Conservation (phyloP, 192 early-diverging fungal species). For the Rhizoclosmatium globosum region DNA sequence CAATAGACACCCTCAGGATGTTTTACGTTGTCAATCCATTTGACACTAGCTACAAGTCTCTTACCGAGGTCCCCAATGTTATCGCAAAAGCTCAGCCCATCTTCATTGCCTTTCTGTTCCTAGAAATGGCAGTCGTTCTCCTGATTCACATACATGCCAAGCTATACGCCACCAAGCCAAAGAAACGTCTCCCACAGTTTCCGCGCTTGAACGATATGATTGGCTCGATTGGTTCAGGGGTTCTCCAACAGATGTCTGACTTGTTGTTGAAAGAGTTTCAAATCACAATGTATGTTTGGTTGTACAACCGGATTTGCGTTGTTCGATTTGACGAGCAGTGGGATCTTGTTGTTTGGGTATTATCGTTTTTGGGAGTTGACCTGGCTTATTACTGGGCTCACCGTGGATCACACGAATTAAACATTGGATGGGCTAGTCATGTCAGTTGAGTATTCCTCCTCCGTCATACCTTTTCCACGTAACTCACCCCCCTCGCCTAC, state of each 20-base stretch:
- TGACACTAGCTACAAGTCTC: conserved; percentile 44
- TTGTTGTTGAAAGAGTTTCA: conserved; percentile 57
- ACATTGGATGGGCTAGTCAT: conserved; percentile 67
- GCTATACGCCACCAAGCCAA: conserved; percentile 29
- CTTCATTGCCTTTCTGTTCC: conserved; percentile 56
- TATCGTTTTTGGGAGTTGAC: conserved; percentile 62
- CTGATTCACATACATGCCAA: conserved; percentile 41
- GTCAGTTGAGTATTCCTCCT: conserved; percentile 24
- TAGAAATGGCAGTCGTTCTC: conserved; percentile 44
- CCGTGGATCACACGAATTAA: conserved; percentile 66
- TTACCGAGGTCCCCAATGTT: conserved; percentile 60
- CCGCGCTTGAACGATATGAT: conserved; percentile 64
- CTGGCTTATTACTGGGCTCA: conserved; percentile 61
- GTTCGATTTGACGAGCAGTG: conserved; percentile 49
- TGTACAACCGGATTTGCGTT: conserved; percentile 59
- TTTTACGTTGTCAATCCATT: conserved; percentile 63
- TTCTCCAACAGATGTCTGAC: conserved; percentile 59
- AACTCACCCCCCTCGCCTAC: too few relatives aligned
- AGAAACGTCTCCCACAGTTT: background rate
- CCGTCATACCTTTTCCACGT: background rate
- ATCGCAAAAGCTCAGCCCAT: conserved; percentile 59
- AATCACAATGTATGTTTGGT: conserved; percentile 57
- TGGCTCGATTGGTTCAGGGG: conserved; percentile 58
- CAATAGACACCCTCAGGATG: conserved; percentile 23
- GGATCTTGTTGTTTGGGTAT: conserved; percentile 57